Evolutionary conservation across 2,329 filamentous ascomycete genomes (phyloP).

Genomic region (Alternaria consortialis): DNA sequence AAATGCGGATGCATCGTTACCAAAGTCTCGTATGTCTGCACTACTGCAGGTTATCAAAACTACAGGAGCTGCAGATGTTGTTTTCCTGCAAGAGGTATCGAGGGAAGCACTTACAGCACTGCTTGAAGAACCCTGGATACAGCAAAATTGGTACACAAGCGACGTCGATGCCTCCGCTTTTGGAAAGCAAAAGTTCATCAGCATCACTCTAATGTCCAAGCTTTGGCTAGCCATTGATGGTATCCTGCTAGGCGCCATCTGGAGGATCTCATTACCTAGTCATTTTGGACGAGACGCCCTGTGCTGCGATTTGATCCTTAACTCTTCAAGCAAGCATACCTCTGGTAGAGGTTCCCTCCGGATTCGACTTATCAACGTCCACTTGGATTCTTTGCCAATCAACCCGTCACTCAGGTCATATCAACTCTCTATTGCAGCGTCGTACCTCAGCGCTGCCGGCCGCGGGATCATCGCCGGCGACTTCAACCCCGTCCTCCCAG

Average conservation of each 20-base stretch:
- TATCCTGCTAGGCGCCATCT: constrained; percentile 4
- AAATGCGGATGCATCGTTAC: background rate
- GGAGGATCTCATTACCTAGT: constrained; percentile 8
- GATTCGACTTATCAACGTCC: constrained; percentile 8
- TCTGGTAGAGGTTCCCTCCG: background rate
- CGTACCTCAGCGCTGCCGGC: constrained; percentile 6
- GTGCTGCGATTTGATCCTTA: constrained; percentile 7
- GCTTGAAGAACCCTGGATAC: constrained; percentile 4
- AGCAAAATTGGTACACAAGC: constrained; percentile 11
- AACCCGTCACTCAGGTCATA: constrained; percentile 12
- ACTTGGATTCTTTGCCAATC: constrained; percentile 10
- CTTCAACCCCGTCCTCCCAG: constrained; percentile 10
- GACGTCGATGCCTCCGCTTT: background rate
- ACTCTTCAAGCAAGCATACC: constrained; percentile 2
- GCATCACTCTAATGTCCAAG: constrained; percentile 3
- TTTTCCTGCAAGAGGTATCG: constrained; percentile 16
- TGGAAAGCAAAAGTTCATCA: constrained; percentile 6
- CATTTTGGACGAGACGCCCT: constrained; percentile 11
- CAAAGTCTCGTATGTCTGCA: constrained; percentile 8
- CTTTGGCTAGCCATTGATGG: background rate
- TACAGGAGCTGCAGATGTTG: background rate
- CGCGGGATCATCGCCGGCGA: constrained; percentile 9
- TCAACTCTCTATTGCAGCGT: background rate
- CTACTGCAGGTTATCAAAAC: background rate
- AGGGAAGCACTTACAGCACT: background rate